Evolutionary conservation across 768 basidiomycete species (phyloP), one percentile per base, ranked within the genome.

Genomic region (Boletus tomentosulus): DNA sequence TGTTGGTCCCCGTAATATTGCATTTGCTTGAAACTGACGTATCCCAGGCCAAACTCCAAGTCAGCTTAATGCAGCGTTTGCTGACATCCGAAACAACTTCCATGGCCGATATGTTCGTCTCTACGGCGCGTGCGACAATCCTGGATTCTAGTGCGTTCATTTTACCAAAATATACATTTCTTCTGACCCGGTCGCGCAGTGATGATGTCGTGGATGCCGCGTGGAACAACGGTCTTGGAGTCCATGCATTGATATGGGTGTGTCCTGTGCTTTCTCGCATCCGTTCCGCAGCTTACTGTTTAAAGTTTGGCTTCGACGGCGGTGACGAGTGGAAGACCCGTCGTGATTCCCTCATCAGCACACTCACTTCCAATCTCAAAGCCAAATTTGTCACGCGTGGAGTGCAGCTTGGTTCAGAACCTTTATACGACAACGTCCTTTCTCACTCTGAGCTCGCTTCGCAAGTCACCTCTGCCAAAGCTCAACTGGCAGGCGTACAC

Each of bases 161-260:
- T 28, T 30, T 50, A 6, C 25, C 10, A 8, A 27, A 16, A 47
- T 28, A 4, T 49, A 19, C 38, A 9, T 31, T 77, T 72, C 47
- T 7, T 46, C 50, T 43, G 22, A 59, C 25, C 28, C 49, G 7
- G 25, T 4, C 16, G 13, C 38, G 11, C 52, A 78, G 79, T 54
- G 77, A 88, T 61, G 76, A 86, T 55, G 66, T 87, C 39, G 74
- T 88, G 22, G 76, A 83, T 38, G 86, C 87, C 24, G 86, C 86
- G 7, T 88, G 85, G 85, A 67, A 72, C 25, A 81, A 80, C 33
- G 74, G 78, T n/a, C 66, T 89, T 27, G 86, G 87, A 43, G 83
- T 89, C 6, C 86, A 89, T 56, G 84, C 85, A 15, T 70, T 88
- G 19, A 81, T 89, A 56, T 89, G 86, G 86, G 86, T 86, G 62